These are phyloP conservation scores for Candida koratica DNA, from an alignment of 805 yeast species.

Conservation along the genomic window DNA sequence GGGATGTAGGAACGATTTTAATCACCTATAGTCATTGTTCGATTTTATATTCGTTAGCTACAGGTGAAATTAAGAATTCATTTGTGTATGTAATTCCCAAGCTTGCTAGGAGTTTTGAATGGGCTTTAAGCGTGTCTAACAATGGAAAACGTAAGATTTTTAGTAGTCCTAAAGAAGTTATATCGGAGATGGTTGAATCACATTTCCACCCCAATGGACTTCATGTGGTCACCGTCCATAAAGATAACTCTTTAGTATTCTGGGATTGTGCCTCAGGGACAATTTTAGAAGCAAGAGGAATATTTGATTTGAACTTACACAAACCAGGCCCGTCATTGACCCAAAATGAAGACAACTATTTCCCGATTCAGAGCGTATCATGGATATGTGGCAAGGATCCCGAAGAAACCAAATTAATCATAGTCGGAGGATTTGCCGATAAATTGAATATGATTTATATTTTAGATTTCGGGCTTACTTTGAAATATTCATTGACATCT, in stretches of 20 bases:
- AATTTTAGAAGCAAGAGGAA: slow-evolving; percentile 67
- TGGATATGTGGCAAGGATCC: slow-evolving; percentile 85
- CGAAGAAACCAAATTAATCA: slow-evolving; percentile 68
- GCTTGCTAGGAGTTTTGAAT: slow-evolving; percentile 60
- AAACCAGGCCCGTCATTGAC: slow-evolving; percentile 34
- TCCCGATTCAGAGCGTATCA: slow-evolving; percentile 49
- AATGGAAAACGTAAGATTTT: slow-evolving; percentile 42
- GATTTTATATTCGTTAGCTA: slow-evolving; percentile 62
- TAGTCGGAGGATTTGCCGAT: slow-evolving; percentile 62
- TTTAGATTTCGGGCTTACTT: slow-evolving; percentile 76
- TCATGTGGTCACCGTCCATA: slow-evolving; percentile 73
- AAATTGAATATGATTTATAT: slow-evolving; percentile 35
- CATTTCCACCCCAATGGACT: slow-evolving; percentile 92
- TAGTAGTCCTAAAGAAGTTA: slow-evolving; percentile 33
- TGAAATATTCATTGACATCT: slow-evolving; percentile 75
- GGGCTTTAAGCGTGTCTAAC: slow-evolving; percentile 25
- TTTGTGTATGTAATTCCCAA: slow-evolving; percentile 62
- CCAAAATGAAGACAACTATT: slow-evolving; percentile 18
- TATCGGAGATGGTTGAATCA: slow-evolving; percentile 43
- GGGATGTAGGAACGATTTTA: slow-evolving; percentile 77
- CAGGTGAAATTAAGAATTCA: slow-evolving; percentile 51
- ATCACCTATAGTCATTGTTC: slow-evolving; percentile 70
- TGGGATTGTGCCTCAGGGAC: slow-evolving; percentile 88
- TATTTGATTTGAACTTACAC: slow-evolving; percentile 64
- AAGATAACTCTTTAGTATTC: slow-evolving; percentile 79